Base-by-base conservation (phyloP, 1,284 basidiomycete genomes). In the Neolentinus lepideus region DNA sequence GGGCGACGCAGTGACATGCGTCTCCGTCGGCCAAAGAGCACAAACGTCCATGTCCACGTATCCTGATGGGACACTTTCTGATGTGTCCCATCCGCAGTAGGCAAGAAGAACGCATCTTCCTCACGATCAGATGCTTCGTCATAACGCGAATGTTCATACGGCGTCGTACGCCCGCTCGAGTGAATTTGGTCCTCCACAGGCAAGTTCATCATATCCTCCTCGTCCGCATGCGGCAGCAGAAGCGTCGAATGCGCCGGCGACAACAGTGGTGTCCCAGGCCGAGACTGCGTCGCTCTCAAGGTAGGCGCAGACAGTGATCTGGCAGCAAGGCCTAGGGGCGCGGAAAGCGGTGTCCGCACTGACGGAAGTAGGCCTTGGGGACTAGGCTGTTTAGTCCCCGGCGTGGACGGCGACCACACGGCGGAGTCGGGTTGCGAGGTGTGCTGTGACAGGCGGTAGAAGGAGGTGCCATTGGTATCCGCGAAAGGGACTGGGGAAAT, bases 231-330 rank as follows among this genome's bases (percentile, higher is more conserved):
- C 8, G 27, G 22, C 47, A 50, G 25, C 10, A 29, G 12, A 6
- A 29, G 22, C 25, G 12, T 21, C 24, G 47, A 50, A 26, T 50
- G 47, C 6, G 24, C 47, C 12, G 47, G 47, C 14, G 47, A 43
- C 38, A 43, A 43, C 8, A 43, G 19, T n/a, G 38, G 38, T 16
- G 38, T n/a, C 27, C 47, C 47, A 29, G 27, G 26, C 3, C 27
- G 51, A 14, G 27, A 36, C 19, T 31, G 51, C 8, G 27, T 26
- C 27, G 47, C 24, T n/a, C 24, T 50, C 12, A 35, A 57, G 64
- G 67, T 14, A 59, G 58, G 31, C 65, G 33, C 38, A 68, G 56
- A 43, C 16, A 43, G 16, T 16, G 38, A 43, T 43, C 38, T 16
- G 8, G 38, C 8, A 43, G 8, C n/a, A 6, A 43, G 19, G 16